A percentile compares a stretch with the other conserved stretches of the same genome.
phyloP scores from a whole-genome alignment of 1,139 yeast species.

The Geotrichum phurueaensis region DNA sequence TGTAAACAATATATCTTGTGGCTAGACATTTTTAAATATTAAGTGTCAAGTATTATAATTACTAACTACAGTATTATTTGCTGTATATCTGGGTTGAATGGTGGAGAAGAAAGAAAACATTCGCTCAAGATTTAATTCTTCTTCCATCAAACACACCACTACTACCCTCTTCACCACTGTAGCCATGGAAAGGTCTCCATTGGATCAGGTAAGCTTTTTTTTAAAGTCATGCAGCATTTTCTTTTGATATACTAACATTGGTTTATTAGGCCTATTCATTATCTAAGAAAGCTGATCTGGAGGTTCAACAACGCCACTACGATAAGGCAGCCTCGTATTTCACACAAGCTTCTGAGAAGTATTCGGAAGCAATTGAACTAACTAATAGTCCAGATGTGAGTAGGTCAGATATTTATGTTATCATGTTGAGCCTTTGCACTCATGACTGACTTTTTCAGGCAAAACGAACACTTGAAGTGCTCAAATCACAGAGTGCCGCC shows the following conservation, averaged over 20 bases:
- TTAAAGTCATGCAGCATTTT: neutral
- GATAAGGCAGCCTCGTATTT: constrained; percentile 17
- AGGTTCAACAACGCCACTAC: constrained; percentile 16
- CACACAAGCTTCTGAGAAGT: constrained; percentile 16
- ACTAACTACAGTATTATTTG: neutral
- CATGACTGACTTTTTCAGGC: constrained; percentile 7
- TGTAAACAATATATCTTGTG: too few relatives aligned
- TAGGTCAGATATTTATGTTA: neutral
- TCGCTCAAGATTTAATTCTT: neutral
- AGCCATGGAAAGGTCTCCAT: constrained; percentile 14
- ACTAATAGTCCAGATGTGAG: constrained; percentile 17
- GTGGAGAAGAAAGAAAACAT: neutral
- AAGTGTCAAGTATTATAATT: too few relatives aligned
- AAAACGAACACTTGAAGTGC: constrained; percentile 12
- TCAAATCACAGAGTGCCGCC: constrained; percentile 16
- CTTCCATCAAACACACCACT: neutral
- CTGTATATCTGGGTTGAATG: neutral
- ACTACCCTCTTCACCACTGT: neutral
- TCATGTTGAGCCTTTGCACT: neutral
- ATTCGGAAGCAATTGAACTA: constrained; percentile 12
- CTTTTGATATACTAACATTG: neutral
- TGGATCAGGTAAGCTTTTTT: constrained; percentile 14
- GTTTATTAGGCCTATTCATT: constrained; percentile 15
- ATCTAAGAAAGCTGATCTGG: constrained; percentile 17
- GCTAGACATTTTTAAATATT: too few relatives aligned